Conservation (phyloP, 202 grass and related monocot species). For the Bolboschoenoplectus hybrid region DNA sequence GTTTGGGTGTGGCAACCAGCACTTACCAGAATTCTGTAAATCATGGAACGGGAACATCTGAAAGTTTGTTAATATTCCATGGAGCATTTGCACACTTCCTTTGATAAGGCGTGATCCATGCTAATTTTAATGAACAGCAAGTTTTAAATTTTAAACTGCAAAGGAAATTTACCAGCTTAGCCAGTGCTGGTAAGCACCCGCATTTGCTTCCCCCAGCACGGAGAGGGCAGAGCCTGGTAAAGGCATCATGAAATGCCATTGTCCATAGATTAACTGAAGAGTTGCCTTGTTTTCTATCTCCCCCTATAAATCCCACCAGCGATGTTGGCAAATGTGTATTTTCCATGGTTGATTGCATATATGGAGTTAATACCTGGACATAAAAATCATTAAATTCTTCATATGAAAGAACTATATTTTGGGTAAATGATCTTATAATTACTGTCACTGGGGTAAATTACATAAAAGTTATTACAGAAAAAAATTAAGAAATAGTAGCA, state of each 20-base stretch:
- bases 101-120: not conserved
- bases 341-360: slow-evolving; percentile 73
- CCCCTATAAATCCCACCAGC: slow-evolving; percentile 55
- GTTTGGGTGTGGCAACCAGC: not conserved
- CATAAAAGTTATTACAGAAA: slow-evolving; percentile 10
- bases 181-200: slow-evolving; percentile 76
- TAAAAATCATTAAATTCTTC: slow-evolving; percentile 32
- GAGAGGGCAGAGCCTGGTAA: slow-evolving; percentile 79
- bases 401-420: slow-evolving; percentile 11
- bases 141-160: slow-evolving; percentile 32
- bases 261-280: slow-evolving; percentile 92
- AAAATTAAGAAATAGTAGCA: not conserved
- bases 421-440: not conserved
- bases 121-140: not conserved
- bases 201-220: slow-evolving; percentile 77
- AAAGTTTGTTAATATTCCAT: not conserved
- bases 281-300: slow-evolving; percentile 69
- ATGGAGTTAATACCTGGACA: slow-evolving; percentile 77
- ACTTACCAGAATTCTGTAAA: slow-evolving; percentile 6
- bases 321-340: slow-evolving; percentile 54
- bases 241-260: slow-evolving; percentile 76
- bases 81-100: slow-evolving; percentile 31
- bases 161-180: slow-evolving; percentile 73
- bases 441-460: not conserved
- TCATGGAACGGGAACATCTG: not conserved